phyloP scores from a whole-genome alignment of 352 stramenopile species.

The Globisporangium okanoganense region DNA sequence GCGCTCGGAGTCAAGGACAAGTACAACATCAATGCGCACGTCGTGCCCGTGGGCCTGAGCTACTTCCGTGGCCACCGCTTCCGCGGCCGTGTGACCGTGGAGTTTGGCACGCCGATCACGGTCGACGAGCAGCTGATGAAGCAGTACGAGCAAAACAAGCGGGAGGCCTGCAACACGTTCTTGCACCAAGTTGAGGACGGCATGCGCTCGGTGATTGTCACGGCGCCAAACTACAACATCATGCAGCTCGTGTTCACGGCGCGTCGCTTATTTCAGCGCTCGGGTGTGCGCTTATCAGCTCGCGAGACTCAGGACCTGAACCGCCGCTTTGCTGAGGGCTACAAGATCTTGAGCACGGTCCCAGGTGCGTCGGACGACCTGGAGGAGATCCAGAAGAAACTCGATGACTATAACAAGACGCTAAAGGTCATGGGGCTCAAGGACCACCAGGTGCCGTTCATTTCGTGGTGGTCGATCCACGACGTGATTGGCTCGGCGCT shows the following conservation, averaged over 20 bases:
- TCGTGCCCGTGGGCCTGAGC: slow-evolving; percentile 97
- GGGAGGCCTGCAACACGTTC: slow-evolving; percentile 77
- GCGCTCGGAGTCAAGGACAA: slow-evolving; percentile 95
- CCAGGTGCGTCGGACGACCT: slow-evolving; percentile 62
- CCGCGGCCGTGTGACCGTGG: slow-evolving; percentile 94
- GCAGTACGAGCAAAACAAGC: slow-evolving; percentile 86
- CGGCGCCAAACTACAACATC: slow-evolving; percentile 95
- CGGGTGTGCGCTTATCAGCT: slow-evolving; percentile 77
- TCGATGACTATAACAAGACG: slow-evolving; percentile 85
- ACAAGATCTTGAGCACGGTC: slow-evolving; percentile 78
- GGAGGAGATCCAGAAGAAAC: slow-evolving; percentile 52
- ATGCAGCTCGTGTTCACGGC: slow-evolving; percentile 95
- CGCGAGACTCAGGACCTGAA: slow-evolving; percentile 92
- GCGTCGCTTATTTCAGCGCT: slow-evolving; percentile 92
- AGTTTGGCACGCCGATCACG: slow-evolving; percentile 93
- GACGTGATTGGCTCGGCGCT: slow-evolving; percentile 88
- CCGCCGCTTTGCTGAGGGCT: slow-evolving; percentile 87
- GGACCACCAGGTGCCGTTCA: slow-evolving; percentile 89
- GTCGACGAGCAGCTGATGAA: slow-evolving; percentile 85
- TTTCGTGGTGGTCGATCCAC: slow-evolving; percentile 84
- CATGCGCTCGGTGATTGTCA: slow-evolving; percentile 94
- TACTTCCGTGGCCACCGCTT: slow-evolving; percentile 98
- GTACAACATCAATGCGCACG: slow-evolving; percentile 94
- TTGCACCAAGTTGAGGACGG: slow-evolving; percentile 77
- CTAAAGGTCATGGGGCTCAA: slow-evolving; percentile 87